phyloP scores from a whole-genome alignment of 2,329 filamentous ascomycete species.

The Hymenoscyphus occultus region DNA sequence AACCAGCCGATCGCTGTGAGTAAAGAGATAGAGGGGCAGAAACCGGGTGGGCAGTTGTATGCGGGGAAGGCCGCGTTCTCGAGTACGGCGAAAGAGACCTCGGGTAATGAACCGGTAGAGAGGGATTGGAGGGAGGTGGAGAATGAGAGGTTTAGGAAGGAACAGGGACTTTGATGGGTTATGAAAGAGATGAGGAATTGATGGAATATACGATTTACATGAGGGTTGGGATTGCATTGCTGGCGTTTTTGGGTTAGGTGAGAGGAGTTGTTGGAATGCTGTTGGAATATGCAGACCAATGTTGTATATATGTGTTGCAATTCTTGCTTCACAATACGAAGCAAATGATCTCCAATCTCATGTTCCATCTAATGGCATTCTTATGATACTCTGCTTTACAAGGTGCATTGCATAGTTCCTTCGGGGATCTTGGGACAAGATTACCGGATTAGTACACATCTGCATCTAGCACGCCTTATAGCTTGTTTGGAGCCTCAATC shows the following conservation, averaged over 20 bases:
- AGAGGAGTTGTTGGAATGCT: not conserved
- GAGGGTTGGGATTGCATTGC: not conserved
- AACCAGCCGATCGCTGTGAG: slow-evolving; percentile 76
- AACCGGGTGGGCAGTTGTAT: slow-evolving; percentile 65
- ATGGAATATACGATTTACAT: not conserved
- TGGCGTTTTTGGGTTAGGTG: slow-evolving; percentile 1
- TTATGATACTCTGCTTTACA: not conserved
- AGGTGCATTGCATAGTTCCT: not conserved
- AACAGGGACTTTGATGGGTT: slow-evolving; percentile 26
- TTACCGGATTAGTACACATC: not conserved
- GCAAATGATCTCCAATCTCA: not conserved
- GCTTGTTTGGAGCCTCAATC: not conserved
- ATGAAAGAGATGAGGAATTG: not conserved
- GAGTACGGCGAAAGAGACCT: slow-evolving; percentile 60
- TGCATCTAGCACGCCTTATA: slow-evolving; percentile 1
- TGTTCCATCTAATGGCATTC: no score
- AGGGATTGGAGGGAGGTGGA: slow-evolving; percentile 63
- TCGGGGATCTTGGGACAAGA: not conserved
- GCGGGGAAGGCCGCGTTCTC: slow-evolving; percentile 71
- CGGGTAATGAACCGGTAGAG: slow-evolving; percentile 61
- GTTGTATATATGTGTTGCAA: not conserved
- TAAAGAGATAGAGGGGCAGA: slow-evolving; percentile 56
- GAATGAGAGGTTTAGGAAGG: slow-evolving; percentile 56
- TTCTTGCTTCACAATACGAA: not conserved
- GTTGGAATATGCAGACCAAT: not conserved